Conservation (phyloP, 116 monocot species). For the Papilionanthe hybrid region DNA sequence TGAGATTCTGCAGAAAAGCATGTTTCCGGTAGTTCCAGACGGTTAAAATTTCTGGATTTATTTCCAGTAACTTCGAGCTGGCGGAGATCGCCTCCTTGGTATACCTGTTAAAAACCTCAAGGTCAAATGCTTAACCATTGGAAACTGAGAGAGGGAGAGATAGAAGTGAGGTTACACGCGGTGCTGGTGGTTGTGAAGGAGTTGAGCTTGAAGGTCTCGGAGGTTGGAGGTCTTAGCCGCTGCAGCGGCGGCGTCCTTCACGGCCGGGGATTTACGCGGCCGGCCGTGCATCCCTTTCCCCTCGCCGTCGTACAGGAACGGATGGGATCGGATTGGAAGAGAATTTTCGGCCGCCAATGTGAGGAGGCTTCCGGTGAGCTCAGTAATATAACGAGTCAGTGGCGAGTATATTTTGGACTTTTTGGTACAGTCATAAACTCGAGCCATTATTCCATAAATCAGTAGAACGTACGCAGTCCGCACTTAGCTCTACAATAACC, state of each 20-base stretch:
- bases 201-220: constrained; percentile 55
- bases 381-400: no score
- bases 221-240: constrained; percentile 64
- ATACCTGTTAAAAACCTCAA: constrained; percentile 42
- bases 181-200: constrained; percentile 68
- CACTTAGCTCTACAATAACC: no score
- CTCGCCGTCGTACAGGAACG: background rate
- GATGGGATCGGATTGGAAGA: background rate
- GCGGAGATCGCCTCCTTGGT: constrained; percentile 57
- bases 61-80: constrained; percentile 72
- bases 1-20: constrained; percentile 44
- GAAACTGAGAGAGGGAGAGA: background rate
- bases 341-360: no score
- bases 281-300: constrained; percentile 62
- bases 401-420: no score
- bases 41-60: constrained; percentile 76
- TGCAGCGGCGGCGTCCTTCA: constrained; percentile 42
- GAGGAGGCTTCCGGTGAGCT: no score
- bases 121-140: background rate
- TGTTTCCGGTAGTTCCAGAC: constrained; percentile 94
- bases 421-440: no score
- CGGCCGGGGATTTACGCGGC: constrained; percentile 44
- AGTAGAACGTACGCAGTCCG: no score
- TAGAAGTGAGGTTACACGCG: constrained; percentile 41
- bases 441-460: no score